Evolutionary conservation across 345 rosid genomes (phyloP).

Genomic region (Citrus cavaleriei): DNA sequence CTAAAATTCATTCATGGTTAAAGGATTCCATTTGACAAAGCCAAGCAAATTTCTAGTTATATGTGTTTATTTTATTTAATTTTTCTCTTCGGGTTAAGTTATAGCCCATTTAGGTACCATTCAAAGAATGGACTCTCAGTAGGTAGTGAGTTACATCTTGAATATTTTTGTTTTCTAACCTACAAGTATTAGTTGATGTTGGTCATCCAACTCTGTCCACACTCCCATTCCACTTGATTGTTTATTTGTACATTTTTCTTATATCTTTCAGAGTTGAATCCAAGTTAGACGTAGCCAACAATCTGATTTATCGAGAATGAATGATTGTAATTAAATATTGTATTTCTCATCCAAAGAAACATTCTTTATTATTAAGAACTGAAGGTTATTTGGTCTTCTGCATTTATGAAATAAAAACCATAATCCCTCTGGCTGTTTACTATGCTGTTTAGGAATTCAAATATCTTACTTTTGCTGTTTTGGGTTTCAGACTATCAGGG

Average conservation of each 20-base stretch:
- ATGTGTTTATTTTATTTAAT: not conserved
- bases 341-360: not conserved
- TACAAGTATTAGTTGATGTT: not conserved
- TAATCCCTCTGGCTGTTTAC: conserved; percentile 7
- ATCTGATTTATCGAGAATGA: conserved; percentile 3
- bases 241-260: not conserved
- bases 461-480: conserved; percentile 37
- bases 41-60: not conserved
- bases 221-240: not conserved
- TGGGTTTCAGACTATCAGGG: conserved; percentile 73
- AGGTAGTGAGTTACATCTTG: not conserved
- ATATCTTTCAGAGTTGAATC: not conserved
- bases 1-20: not conserved
- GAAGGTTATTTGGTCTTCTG: not conserved
- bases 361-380: not conserved
- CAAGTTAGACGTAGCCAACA: conserved; percentile 7
- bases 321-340: not conserved
- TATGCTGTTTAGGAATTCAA: conserved; percentile 15
- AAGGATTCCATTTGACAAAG: not conserved
- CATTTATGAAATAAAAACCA: conserved; percentile 6
- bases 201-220: not conserved
- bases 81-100: not conserved
- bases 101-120: not conserved
- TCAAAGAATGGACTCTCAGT: not conserved
- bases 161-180: not conserved